These are phyloP conservation scores for Mucor sp. DNA, from an alignment of 371 early-diverging fungal genomes.

Conservation along the genomic window DNA sequence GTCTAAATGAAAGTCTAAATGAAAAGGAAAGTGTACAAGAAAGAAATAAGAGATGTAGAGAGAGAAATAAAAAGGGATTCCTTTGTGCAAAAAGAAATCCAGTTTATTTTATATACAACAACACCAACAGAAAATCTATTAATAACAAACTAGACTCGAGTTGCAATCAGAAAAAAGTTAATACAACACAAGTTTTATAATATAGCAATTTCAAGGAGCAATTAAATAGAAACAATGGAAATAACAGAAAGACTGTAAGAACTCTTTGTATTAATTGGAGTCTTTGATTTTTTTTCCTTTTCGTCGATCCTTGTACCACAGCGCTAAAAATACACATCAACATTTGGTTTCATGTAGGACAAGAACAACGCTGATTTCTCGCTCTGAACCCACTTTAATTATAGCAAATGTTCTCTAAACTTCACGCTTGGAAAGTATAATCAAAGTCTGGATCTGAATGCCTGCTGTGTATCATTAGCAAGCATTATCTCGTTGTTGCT, in stretches of 20 bases:
- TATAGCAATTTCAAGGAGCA: neutral
- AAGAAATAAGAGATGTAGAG: neutral
- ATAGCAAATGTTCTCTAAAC: no score
- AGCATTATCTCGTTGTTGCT: no score
- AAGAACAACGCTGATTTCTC: neutral
- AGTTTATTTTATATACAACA: neutral
- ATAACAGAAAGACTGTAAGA: slow-evolving; percentile 10
- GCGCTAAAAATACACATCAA: neutral
- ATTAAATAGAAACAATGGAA: slow-evolving; percentile 25
- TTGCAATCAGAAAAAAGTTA: neutral
- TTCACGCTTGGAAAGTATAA: no score
- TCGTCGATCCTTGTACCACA: slow-evolving; percentile 19
- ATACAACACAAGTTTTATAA: neutral
- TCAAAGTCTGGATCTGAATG: no score
- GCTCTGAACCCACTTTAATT: neutral
- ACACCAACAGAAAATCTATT: neutral
- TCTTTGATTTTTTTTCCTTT: slow-evolving; percentile 10
- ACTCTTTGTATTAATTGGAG: neutral
- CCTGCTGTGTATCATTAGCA: no score
- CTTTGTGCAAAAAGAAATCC: neutral
- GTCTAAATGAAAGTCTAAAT: slow-evolving; percentile 6
- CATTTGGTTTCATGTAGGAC: slow-evolving; percentile 14
- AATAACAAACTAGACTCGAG: slow-evolving; percentile 7
- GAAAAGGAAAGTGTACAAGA: slow-evolving; percentile 1
- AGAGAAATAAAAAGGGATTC: neutral